phyloP scores from a whole-genome alignment of 495 filamentous ascomycete genomes.

The Saxispiralis lemnorum region DNA sequence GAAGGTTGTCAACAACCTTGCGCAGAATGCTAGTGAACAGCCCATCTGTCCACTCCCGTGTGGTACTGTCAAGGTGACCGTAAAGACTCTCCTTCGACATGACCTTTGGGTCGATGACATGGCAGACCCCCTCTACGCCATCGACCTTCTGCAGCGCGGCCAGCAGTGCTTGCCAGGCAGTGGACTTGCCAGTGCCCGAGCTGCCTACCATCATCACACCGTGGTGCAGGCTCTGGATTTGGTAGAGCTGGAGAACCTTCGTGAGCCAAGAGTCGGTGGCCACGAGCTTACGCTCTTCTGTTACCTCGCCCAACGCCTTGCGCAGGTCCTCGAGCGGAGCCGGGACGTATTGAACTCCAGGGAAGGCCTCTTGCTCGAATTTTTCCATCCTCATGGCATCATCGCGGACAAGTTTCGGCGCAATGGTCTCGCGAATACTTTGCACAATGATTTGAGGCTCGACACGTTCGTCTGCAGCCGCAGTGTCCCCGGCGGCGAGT shows the following conservation, averaged over 20 bases:
- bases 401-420: conserved; percentile 78
- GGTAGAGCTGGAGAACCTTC: conserved; percentile 87
- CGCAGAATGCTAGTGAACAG: conserved; percentile 93
- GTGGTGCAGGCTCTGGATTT: conserved; percentile 94
- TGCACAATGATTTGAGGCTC: conserved; percentile 99
- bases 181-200: conserved; percentile 87
- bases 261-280: conserved; percentile 90
- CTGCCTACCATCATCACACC: conserved; percentile 99
- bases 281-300: conserved; percentile 63
- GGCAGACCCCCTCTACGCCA: conserved; percentile 78
- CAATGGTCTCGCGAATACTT: conserved; percentile 94
- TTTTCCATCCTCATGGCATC: conserved; percentile 77
- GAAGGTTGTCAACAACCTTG: conserved; percentile 96
- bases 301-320: conserved; percentile 63
- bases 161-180: conserved; percentile 85
- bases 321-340: conserved; percentile 66
- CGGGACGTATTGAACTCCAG: conserved; percentile 79
- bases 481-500: conserved; percentile 32
- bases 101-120: conserved; percentile 97
- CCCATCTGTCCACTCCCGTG: conserved; percentile 94
- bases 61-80: conserved; percentile 87
- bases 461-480: conserved; percentile 52
- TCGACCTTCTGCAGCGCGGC: conserved; percentile 83
- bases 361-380: conserved; percentile 76
- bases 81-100: conserved; percentile 98